Evolutionary conservation across 2,329 filamentous ascomycete species (phyloP), one percentile per base, ranked within the genome.

Genomic region (Tricladium varicosporioides): DNA sequence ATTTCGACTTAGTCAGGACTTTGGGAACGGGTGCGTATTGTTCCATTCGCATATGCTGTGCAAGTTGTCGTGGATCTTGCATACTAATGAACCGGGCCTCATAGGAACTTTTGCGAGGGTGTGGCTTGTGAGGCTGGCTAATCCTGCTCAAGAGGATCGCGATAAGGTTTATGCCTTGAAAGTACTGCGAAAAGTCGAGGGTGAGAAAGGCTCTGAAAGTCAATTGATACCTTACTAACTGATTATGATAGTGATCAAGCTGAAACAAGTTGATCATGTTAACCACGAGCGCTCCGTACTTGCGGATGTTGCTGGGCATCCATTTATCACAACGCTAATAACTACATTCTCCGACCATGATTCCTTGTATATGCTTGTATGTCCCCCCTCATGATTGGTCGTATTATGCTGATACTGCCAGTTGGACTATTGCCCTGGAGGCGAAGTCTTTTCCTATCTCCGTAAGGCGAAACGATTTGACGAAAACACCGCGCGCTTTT

Each of bases 201-300:
- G 72, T 73, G 50, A 22, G 70, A 57, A 5, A 15, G 40, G 7
- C n/a, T 42, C 18, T n/a, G 36, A 15, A 19, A 10, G 11, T 18
- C 4, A 19, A 51, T 31, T 40, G 13, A 14, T 14, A 7, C 15
- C 31, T 43, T 56, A 27, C 55, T 62, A 36, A 51, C 51, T 59
- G 59, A 51, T 51, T 56, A 32, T 60, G 49, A 48, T 67, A 83
- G 87, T 94, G 46, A 88, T 94, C 71, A 87, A 87, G 62, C 81
- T 93, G 57, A 93, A 93, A 78, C 90, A 94, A 70, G 86, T 93
- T 64, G 89, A 93, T 74, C 90, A 94, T 73, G 89, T 93, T 54
- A 87, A 88, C 60, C 89, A 92, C 73, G 90, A 94, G 78, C 87
- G 89, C 65, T 83, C 85, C 61, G 87, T 93, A 64, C 83, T 94